Base-by-base conservation (phyloP, 441 rosid genomes). In the Biscutella laevigata region DNA sequence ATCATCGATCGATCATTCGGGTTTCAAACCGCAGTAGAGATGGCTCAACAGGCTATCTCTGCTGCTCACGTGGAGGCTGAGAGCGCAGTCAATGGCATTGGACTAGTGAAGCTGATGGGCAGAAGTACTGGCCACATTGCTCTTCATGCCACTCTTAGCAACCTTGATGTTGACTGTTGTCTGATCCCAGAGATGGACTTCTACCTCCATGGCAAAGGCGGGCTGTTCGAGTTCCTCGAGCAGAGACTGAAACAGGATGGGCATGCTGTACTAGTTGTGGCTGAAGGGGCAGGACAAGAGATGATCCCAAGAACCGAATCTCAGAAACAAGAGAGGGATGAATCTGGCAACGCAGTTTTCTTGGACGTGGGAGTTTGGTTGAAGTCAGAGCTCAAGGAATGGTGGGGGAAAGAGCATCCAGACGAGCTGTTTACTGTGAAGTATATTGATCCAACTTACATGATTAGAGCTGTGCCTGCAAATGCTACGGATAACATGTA, bases 121-220 rank as follows among this genome's bases (percentile, higher is more conserved):
- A 69, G 95, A 72, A 81, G 88, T 72, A 84, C 95, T 7, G 92
- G 98, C 22, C 95, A 90, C 75, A 90, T 90, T 54, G 83, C 92
- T 12, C 76, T 90, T 13, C 73, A 90, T 21, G 82, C 98, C 24
- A 84, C 98, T 9, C 68, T 90, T 46, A 87, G 96, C 68, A 90
- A 88, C 74, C 80, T 95, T 9, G 96, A 87, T 14, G 96, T 90
- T 3, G 96, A 90, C 72, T 90, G 95, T 61, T 83, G 92, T 66
- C 58, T 84, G 44, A 90, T 90, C 36, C 95, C 96, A 0, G 98
- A 90, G 67, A 71, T 38, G 30, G 69, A 71, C 2, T 84, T 90
- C 59, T 84, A 62, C 81, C 62, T 84, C 65, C 79, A 84, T 66
- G 94, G 88, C 4, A 42, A 72, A 66, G 90, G 88, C 47, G 96